Evolutionary conservation across 2,329 filamentous ascomycete genomes (phyloP).

Genomic region (Colletotrichum sp.): DNA sequence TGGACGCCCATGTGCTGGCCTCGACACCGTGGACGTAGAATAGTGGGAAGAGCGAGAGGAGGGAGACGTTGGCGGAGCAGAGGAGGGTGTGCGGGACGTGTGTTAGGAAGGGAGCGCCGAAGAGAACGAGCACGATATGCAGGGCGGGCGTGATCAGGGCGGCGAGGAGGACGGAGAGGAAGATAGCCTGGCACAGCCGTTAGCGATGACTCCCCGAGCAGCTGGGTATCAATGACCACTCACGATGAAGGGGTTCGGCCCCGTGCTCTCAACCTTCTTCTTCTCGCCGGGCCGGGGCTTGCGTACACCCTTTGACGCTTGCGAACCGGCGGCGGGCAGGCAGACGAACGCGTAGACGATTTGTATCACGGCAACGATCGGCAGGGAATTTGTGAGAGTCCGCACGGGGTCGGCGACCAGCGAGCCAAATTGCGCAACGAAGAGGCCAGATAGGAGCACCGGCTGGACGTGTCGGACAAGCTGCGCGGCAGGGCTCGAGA

Average conservation of each 20-base stretch:
- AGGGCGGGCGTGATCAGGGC: conserved; percentile 71
- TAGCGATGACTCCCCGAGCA: background rate
- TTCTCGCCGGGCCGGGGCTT: conserved; percentile 60
- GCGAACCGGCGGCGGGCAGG: conserved; percentile 64
- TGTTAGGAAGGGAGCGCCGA: conserved; percentile 88
- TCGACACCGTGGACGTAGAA: conserved; percentile 88
- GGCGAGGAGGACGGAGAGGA: conserved; percentile 63
- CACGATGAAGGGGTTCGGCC: conserved; percentile 53
- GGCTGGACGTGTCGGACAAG: conserved; percentile 72
- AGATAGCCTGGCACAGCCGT: conserved; percentile 39
- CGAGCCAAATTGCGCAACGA: conserved; percentile 66
- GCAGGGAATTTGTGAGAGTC: conserved; percentile 65
- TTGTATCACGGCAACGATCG: conserved; percentile 70
- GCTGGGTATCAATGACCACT: conserved; percentile 24
- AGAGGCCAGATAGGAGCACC: conserved; percentile 67
- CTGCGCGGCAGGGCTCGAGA: conserved; percentile 42
- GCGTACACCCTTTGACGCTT: conserved; percentile 43
- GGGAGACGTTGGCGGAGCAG: conserved; percentile 79
- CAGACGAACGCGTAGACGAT: conserved; percentile 65
- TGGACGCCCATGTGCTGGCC: conserved; percentile 69
- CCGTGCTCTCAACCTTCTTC: conserved; percentile 54
- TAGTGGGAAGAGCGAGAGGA: conserved; percentile 79
- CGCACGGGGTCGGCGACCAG: conserved; percentile 74
- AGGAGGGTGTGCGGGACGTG: conserved; percentile 81
- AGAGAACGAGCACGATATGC: conserved; percentile 76